These are phyloP conservation scores for Lentinula sp. DNA, from an alignment of 768 basidiomycete species.

Conservation along the genomic window DNA sequence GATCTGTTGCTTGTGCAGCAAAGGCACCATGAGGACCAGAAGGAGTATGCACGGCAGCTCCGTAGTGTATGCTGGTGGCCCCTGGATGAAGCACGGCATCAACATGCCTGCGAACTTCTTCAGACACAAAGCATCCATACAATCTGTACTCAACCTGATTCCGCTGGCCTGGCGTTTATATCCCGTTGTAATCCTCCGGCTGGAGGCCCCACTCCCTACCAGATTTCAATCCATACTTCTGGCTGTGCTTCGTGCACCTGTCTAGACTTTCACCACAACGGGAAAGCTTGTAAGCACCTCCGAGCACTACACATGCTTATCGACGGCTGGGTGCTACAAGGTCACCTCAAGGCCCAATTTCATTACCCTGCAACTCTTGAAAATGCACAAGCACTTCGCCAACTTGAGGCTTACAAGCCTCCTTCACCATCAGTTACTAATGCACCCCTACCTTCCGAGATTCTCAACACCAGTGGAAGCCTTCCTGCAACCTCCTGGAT, in stretches of 20 bases:
- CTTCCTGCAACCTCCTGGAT: no score
- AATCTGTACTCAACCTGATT: neutral
- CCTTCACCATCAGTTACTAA: no score
- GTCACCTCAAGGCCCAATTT: neutral
- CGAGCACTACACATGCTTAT: neutral
- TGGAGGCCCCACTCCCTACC: no score
- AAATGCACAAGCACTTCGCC: neutral
- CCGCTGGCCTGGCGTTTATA: no score
- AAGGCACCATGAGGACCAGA: neutral
- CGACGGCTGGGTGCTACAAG: neutral
- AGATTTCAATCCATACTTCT: no score
- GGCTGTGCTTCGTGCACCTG: neutral
- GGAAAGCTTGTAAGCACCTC: neutral
- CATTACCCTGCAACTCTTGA: neutral
- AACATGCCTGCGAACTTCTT: neutral
- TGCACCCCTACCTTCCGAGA: no score
- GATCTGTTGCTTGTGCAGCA: neutral
- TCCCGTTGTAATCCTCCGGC: no score
- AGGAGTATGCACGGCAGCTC: neutral
- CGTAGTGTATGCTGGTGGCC: neutral
- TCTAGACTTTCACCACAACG: neutral
- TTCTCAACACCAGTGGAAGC: no score
- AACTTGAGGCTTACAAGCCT: neutral
- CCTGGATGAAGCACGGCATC: neutral
- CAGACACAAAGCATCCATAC: no score